Evolutionary conservation across 2,329 filamentous ascomycete genomes (phyloP).

Genomic region (Cladosporium sp.): DNA sequence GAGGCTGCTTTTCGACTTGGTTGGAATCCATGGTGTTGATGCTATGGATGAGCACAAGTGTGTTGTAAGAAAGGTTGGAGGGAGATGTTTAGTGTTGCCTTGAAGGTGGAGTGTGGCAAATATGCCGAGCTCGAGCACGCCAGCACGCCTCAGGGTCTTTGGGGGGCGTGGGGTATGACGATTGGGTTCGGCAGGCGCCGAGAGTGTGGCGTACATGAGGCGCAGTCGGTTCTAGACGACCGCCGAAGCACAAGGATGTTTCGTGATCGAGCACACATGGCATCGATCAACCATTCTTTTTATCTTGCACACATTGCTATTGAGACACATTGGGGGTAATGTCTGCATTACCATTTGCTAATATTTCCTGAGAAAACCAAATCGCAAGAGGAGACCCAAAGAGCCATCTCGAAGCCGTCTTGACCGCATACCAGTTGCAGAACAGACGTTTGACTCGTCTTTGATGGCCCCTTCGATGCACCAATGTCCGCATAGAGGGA

Average conservation of each 20-base stretch:
- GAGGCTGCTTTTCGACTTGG: slow-evolving; percentile 18
- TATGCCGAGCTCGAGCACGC: neutral
- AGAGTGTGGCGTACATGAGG: neutral
- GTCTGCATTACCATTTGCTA: neutral
- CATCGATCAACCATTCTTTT: neutral
- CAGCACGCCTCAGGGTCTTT: slow-evolving; percentile 1
- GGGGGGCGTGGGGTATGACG: neutral
- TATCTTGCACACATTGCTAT: neutral
- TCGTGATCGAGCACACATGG: neutral
- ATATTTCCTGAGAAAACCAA: neutral
- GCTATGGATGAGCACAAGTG: neutral
- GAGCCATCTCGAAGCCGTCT: neutral
- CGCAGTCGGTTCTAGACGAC: neutral
- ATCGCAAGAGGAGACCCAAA: neutral
- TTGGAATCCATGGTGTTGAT: slow-evolving; percentile 13
- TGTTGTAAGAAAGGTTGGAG: neutral
- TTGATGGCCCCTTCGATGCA: neutral
- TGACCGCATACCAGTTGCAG: neutral
- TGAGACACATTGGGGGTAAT: neutral
- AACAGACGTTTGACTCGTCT: neutral
- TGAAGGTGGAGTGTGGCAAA: slow-evolving; percentile 12
- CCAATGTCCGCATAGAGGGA: neutral
- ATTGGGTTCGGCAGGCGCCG: slow-evolving; percentile 1
- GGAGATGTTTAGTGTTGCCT: slow-evolving; percentile 9
- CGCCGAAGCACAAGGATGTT: neutral